Conservation (phyloP, 305 asterid genomes). For the Solanum chacoense region DNA sequence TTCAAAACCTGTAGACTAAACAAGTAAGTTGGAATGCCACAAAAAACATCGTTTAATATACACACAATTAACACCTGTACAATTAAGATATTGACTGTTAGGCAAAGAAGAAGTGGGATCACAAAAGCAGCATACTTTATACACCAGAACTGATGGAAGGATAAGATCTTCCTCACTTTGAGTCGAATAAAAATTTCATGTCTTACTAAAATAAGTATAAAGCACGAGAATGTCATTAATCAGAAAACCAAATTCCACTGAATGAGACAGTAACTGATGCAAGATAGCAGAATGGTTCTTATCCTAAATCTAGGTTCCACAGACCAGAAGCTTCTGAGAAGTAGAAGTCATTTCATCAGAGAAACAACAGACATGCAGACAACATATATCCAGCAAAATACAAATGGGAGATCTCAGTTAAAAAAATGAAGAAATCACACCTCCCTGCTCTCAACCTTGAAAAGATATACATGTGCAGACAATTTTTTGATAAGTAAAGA, state of each 20-base stretch:
- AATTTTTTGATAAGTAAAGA: neutral
- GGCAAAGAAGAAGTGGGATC: neutral
- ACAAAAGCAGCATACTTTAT: conserved; percentile 1
- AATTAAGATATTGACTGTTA: neutral
- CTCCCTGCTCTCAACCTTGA: neutral
- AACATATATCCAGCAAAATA: neutral
- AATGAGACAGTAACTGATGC: neutral
- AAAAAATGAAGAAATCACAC: neutral
- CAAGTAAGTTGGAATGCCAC: neutral
- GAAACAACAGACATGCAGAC: neutral
- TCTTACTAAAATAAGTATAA: neutral
- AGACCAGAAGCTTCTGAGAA: neutral
- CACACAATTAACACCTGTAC: neutral
- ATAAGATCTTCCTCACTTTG: neutral
- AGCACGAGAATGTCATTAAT: neutral
- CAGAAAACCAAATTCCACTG: neutral
- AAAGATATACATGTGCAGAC: neutral
- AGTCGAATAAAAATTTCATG: neutral
- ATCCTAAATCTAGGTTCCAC: neutral
- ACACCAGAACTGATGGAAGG: neutral
- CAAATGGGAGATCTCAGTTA: neutral
- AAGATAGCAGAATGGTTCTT: neutral
- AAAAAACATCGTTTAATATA: neutral
- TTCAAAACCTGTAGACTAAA: conserved; percentile 66
- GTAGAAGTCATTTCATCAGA: neutral